A percentile compares a stretch with the other conserved stretches of the same genome.
These are phyloP conservation scores for Chamaecyparis obtusa DNA, from an alignment of 75 land plant species.

Conservation along the genomic window DNA sequence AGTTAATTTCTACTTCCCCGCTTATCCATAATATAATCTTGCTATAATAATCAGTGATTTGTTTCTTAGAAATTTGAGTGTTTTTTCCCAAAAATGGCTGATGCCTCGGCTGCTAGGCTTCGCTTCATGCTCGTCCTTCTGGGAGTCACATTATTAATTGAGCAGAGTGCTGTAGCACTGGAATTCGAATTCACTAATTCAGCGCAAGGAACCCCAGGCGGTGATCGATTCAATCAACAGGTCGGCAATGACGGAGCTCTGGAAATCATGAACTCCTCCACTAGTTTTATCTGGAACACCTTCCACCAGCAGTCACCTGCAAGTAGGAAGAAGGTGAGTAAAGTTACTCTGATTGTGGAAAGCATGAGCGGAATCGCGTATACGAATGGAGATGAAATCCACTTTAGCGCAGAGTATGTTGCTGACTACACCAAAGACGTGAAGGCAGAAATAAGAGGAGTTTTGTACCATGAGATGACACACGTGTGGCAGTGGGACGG, in stretches of 20 bases:
- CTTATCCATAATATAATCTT: no score
- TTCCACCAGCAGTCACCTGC: conserved; percentile 18
- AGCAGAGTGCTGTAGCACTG: conserved; percentile 7
- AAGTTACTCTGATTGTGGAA: conserved; percentile 29
- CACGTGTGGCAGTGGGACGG: conserved; percentile 81
- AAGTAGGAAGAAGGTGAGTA: conserved; percentile 24
- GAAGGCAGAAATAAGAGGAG: conserved; percentile 39
- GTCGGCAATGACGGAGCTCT: conserved; percentile 23
- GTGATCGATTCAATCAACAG: conserved; percentile 17
- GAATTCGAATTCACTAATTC: conserved; percentile 23
- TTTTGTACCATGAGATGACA: conserved; percentile 62
- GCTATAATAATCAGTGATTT: no score
- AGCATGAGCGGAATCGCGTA: conserved; percentile 39
- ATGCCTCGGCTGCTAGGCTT: no score
- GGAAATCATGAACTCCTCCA: conserved; percentile 15
- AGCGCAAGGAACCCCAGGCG: conserved; percentile 21
- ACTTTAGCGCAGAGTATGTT: conserved; percentile 36
- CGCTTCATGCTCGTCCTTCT: no score
- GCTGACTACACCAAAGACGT: conserved; percentile 34
- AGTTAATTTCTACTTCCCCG: no score
- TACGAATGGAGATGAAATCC: conserved; percentile 36
- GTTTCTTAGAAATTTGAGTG: no score
- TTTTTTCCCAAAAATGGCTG: no score
- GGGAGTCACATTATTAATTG: no score
- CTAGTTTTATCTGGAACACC: conserved; percentile 27